phyloP scores from a whole-genome alignment of 768 basidiomycete genomes.

The Podaxis sp. region DNA sequence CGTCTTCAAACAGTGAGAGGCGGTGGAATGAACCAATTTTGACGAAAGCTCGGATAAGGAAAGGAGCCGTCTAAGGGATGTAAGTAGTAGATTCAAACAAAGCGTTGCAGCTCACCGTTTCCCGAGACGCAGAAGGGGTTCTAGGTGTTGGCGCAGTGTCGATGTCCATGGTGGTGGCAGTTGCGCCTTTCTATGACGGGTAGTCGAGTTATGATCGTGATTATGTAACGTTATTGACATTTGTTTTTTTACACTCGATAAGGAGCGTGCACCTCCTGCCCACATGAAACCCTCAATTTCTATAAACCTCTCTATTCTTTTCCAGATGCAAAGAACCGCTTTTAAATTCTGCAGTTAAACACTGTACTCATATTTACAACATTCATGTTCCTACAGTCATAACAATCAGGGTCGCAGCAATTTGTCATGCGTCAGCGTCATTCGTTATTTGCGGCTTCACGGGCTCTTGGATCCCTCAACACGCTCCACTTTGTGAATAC shows the following conservation, averaged over 20 bases:
- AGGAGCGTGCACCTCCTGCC: too few relatives aligned
- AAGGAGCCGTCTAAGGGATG: conserved; percentile 65
- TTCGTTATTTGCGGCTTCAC: not conserved
- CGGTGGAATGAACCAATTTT: conserved; percentile 81
- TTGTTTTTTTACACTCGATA: not conserved
- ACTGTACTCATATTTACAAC: too few relatives aligned
- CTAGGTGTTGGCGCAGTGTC: conserved; percentile 34
- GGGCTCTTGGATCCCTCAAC: not conserved
- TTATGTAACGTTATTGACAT: conserved; percentile 5
- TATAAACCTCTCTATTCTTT: too few relatives aligned
- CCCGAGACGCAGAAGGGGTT: conserved; percentile 49
- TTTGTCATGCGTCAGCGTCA: too few relatives aligned
- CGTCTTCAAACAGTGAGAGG: conserved; percentile 72
- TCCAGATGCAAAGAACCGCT: too few relatives aligned
- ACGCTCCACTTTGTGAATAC: not conserved
- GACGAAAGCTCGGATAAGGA: conserved; percentile 79
- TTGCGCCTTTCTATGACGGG: too few relatives aligned
- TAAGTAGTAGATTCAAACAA: not conserved
- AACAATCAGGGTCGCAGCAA: too few relatives aligned
- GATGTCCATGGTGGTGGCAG: conserved; percentile 17
- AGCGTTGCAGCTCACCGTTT: conserved; percentile 42
- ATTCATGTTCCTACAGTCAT: too few relatives aligned
- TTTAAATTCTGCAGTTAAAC: too few relatives aligned
- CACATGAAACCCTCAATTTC: too few relatives aligned
- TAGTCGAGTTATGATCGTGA: not conserved